A percentile compares a stretch with the other conserved stretches of the same genome.
These are phyloP conservation scores for Beauveria scarabaeidicola DNA, from an alignment of 2,329 filamentous ascomycete species.

Conservation along the genomic window DNA sequence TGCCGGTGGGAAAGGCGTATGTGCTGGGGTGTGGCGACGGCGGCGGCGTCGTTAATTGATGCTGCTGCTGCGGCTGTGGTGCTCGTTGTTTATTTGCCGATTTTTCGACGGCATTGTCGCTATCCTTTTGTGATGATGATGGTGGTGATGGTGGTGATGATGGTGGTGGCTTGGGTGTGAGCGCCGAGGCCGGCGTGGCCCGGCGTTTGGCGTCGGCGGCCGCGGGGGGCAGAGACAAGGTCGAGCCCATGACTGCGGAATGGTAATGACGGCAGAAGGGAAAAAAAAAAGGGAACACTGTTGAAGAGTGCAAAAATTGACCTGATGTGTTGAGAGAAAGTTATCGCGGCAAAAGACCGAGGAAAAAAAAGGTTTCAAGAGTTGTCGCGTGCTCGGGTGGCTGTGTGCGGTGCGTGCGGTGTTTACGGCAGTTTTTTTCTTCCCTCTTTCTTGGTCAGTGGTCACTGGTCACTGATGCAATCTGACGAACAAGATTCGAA, in stretches of 20 bases:
- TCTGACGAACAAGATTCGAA: conserved; percentile 1
- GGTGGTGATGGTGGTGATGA: not conserved
- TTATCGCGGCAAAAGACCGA: not conserved
- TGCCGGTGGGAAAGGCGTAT: conserved; percentile 54
- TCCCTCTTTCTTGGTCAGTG: too few species aligned
- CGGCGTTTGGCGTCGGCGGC: not conserved
- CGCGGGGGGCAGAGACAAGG: not conserved
- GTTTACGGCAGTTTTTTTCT: conserved; percentile 5
- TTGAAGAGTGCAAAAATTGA: not conserved
- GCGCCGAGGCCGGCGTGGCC: conserved; percentile 4
- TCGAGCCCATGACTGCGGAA: conserved; percentile 7
- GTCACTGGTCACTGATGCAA: conserved; percentile 2
- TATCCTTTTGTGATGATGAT: not conserved
- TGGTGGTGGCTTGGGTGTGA: not conserved
- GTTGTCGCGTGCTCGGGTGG: conserved; percentile 7
- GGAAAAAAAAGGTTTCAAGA: not conserved
- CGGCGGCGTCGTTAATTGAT: conserved; percentile 2
- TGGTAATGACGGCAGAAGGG: not conserved
- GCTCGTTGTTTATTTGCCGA: too few species aligned
- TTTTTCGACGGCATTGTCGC: not conserved
- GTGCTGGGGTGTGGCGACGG: conserved; percentile 17
- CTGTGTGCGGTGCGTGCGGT: not conserved
- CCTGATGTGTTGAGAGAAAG: not conserved
- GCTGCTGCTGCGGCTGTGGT: not conserved
- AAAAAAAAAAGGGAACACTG: not conserved